Evolutionary conservation across 805 yeast species (phyloP), one percentile per base, ranked within the genome.

Genomic region (Metschnikowia henanensis): DNA sequence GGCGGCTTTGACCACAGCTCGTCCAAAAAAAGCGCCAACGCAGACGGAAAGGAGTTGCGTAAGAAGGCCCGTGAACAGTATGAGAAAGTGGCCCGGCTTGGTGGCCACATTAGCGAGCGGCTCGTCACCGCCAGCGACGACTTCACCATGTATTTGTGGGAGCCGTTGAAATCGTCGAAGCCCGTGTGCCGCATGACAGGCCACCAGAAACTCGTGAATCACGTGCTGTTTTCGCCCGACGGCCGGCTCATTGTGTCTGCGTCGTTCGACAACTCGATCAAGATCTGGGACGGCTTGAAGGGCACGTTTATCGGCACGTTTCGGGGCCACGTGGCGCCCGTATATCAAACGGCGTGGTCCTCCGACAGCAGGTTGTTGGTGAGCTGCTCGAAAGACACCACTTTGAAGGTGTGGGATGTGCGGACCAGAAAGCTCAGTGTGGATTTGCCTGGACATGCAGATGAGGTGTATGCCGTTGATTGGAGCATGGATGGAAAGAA

Each of bases 141-240:
- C 67, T 92, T 92, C 67, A 94, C 99, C 20, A 94, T 94, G 97
- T 94, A 85, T 55, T 66, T 94, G 48, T 94, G 99, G 99, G 95
- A 91, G 57, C 98, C 97, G 16, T 65, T 81, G 38, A 84, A 80
- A 61, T 70, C 84, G 2, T 73, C 76, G 30, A 94, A 91, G 62
- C 99, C 99, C 1, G 64, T 94, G 6, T 83, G 90, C 43, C 79
- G 99, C 59, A 86, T 94, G 94, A 90, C 97, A 1, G 99, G 99
- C 21, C 99, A 94, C 65, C 99, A 94, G 61, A 94, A 94, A 65
- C 73, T 92, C 22, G 98, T 94, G 17, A 94, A 94, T 59, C 97
- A 92, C 62, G 99, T 94, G 10, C 82, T 89, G 12, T 94, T 92
- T 59, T 87, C 96, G 3, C 99, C 99, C 3, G 97, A 94, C 63